Percentiles rank a stretch among this genome's conserved stretches.
Evolutionary conservation across 768 basidiomycete species (phyloP).

Genomic region (Pisolithus sp.): DNA sequence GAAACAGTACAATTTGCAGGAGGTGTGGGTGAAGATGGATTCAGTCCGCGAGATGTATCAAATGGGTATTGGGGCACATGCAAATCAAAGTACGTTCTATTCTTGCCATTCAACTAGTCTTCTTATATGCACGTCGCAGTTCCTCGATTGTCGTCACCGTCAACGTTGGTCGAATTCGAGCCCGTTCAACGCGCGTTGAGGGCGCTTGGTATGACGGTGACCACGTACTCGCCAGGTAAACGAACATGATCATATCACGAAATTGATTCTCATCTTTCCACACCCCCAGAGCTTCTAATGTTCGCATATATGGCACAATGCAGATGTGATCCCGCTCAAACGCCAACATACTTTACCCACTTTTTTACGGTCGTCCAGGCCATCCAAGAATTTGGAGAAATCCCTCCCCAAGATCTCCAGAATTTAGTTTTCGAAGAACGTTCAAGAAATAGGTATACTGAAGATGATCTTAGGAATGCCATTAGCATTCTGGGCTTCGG

Average conservation of each 20-base stretch:
- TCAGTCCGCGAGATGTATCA: slow-evolving; percentile 68
- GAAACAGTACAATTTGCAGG: slow-evolving; percentile 36
- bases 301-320: slow-evolving; percentile 79
- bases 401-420: slow-evolving; percentile 43
- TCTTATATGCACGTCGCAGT: slow-evolving; percentile 33
- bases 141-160: slow-evolving; percentile 44
- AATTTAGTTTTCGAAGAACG: slow-evolving; percentile 56
- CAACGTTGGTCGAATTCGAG: slow-evolving; percentile 34
- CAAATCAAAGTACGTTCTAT: slow-evolving; percentile 57
- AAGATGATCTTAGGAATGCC: slow-evolving; percentile 46
- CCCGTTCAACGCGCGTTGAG: slow-evolving; percentile 37
- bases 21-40: slow-evolving; percentile 46
- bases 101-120: not conserved
- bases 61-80: slow-evolving; percentile 66
- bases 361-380: slow-evolving; percentile 46
- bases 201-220: slow-evolving; percentile 59
- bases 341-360: slow-evolving; percentile 56
- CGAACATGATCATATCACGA: not conserved
- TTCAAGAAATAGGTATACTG: slow-evolving; percentile 57
- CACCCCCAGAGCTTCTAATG: slow-evolving; percentile 52
- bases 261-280: slow-evolving; percentile 2
- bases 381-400: slow-evolving; percentile 44
- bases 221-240: slow-evolving; percentile 60
- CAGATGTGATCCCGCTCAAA: slow-evolving; percentile 68
- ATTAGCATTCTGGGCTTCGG: slow-evolving; percentile 61